Percentiles rank a stretch among this genome's conserved stretches.
phyloP scores from a whole-genome alignment of 2,329 filamentous ascomycete species.

The Gremmenia infestans region DNA sequence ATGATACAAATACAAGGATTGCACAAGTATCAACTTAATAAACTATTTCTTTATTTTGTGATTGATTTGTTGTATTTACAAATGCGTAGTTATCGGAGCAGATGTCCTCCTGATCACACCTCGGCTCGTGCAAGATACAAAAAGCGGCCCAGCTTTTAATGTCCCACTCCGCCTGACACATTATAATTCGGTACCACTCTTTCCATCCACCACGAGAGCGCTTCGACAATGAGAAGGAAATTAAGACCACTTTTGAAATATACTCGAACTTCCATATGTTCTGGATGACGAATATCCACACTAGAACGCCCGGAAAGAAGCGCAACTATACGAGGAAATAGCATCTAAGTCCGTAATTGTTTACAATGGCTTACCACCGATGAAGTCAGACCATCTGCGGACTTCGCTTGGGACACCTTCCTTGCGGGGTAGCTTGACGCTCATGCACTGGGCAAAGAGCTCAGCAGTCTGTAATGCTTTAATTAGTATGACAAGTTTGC shows the following conservation, averaged over 20 bases:
- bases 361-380: conserved; percentile 77
- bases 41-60: not conserved
- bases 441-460: conserved; percentile 96
- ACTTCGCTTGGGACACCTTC: conserved; percentile 91
- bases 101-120: not conserved
- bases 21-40: not conserved
- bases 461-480: conserved; percentile 70
- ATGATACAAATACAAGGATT: not conserved
- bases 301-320: not conserved
- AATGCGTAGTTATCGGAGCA: not conserved
- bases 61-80: not conserved
- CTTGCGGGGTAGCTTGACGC: conserved; percentile 82
- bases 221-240: not conserved
- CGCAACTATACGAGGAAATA: not conserved
- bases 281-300: not conserved
- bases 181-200: too few relatives aligned
- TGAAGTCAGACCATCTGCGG: conserved; percentile 91
- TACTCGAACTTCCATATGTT: not conserved
- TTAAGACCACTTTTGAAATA: conserved; percentile 4
- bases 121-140: too few relatives aligned
- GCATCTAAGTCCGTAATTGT: not conserved
- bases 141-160: too few relatives aligned
- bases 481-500: conserved; percentile 17
- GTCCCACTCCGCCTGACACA: too few relatives aligned
- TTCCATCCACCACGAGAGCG: not conserved